A percentile compares a stretch with the other conserved stretches of the same genome.
These are phyloP conservation scores for Trichoderma sp. DNA, from an alignment of 2,329 filamentous ascomycete genomes.

Conservation along the genomic window DNA sequence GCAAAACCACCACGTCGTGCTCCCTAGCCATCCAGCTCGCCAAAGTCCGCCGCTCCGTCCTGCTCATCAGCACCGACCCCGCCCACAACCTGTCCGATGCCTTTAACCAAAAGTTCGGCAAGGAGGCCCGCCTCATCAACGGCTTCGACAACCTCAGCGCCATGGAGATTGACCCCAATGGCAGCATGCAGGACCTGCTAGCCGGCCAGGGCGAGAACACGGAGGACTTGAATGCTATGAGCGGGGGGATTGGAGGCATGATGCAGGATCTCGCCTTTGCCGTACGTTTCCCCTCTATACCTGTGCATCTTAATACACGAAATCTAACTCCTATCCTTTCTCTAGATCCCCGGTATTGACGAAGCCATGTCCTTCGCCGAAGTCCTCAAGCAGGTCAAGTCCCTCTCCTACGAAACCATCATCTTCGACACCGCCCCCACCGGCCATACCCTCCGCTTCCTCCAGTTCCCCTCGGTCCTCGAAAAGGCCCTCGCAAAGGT, in stretches of 20 bases:
- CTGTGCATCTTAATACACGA: background rate
- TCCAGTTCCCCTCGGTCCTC: constrained; percentile 96
- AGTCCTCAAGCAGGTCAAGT: constrained; percentile 98
- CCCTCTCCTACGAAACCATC: constrained; percentile 96
- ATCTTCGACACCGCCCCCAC: constrained; percentile 99
- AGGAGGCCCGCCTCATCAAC: constrained; percentile 89
- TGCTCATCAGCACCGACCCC: constrained; percentile 97
- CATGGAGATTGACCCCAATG: constrained; percentile 99
- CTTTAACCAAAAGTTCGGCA: constrained; percentile 98
- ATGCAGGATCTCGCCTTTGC: constrained; percentile 98
- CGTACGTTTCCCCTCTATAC: constrained; percentile 58
- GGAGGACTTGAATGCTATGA: constrained; percentile 67
- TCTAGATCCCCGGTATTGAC: constrained; percentile 92
- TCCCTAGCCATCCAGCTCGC: constrained; percentile 97
- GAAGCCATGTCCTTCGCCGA: constrained; percentile 99
- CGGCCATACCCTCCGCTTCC: constrained; percentile 95
- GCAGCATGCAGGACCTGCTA: constrained; percentile 92
- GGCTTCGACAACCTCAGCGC: constrained; percentile 93
- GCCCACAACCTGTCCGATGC: constrained; percentile 98
- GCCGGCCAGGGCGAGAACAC: constrained; percentile 66
- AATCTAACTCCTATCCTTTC: background rate
- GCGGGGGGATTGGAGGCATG: constrained; percentile 82
- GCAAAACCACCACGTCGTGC: constrained; percentile 99
- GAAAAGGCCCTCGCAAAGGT: constrained; percentile 98
- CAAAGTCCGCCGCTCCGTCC: constrained; percentile 88